Evolutionary conservation across 805 yeast species (phyloP).

Genomic region (Lipomyces orientalis): DNA sequence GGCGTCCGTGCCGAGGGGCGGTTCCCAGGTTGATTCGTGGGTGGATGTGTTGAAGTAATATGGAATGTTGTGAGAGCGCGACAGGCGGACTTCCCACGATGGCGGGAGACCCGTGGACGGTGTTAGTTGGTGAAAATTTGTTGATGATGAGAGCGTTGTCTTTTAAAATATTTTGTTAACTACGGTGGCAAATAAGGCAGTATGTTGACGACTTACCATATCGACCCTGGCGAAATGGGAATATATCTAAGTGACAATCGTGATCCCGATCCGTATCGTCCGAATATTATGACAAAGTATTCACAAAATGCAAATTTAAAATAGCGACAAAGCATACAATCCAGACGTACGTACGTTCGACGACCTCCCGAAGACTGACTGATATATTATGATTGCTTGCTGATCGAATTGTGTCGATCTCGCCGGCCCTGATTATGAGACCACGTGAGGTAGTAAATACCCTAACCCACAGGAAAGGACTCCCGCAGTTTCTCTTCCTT

Average conservation of each 20-base stretch:
- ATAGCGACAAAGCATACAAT: not conserved
- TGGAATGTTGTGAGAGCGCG: slow-evolving; percentile 81
- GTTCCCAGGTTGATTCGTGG: slow-evolving; percentile 83
- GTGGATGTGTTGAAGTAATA: slow-evolving; percentile 77
- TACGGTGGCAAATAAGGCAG: not conserved
- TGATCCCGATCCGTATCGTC: not conserved
- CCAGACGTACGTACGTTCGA: not conserved
- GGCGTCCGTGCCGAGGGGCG: slow-evolving; percentile 82
- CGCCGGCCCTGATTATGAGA: too few species aligned
- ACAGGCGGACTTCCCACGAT: slow-evolving; percentile 80
- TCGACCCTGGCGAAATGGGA: not conserved
- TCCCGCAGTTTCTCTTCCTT: too few species aligned
- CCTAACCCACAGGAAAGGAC: too few species aligned
- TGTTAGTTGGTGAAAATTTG: not conserved
- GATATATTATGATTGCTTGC: too few species aligned
- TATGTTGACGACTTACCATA: not conserved
- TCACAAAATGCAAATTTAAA: not conserved
- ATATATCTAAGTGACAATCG: not conserved
- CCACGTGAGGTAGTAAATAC: too few species aligned
- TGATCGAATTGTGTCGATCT: too few species aligned
- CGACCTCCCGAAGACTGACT: too few species aligned
- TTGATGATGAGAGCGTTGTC: slow-evolving; percentile 1
- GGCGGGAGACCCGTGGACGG: slow-evolving; percentile 72
- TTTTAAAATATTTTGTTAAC: not conserved
- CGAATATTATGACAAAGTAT: not conserved